Percentiles rank a stretch among this genome's conserved stretches.
These are phyloP conservation scores for Brasenia schreberi DNA, from an alignment of 164 flowering plant genomes.

Conservation along the genomic window DNA sequence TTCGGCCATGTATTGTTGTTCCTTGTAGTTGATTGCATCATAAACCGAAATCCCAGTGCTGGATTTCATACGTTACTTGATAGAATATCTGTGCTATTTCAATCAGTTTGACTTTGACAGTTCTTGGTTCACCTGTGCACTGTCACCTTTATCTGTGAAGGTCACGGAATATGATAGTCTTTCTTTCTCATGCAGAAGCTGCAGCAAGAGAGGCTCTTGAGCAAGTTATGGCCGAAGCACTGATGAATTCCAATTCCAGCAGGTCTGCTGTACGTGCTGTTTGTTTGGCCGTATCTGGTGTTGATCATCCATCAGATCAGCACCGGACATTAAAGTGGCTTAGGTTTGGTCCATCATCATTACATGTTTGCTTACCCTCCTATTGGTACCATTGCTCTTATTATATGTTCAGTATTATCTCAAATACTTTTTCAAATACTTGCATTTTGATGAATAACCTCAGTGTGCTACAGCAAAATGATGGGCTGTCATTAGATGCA, in stretches of 20 bases:
- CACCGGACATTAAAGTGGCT: constrained; percentile 66
- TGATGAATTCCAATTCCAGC: constrained; percentile 41
- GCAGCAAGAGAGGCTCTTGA: constrained; percentile 76
- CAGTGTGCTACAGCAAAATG: too few relatives aligned
- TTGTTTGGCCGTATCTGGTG: constrained; percentile 88
- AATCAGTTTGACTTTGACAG: neutral
- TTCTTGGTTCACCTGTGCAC: neutral
- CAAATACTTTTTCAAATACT: neutral
- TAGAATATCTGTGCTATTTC: neutral
- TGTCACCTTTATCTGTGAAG: neutral
- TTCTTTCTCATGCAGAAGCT: constrained; percentile 29
- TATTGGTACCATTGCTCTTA: neutral
- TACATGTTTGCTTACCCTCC: neutral
- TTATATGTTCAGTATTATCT: neutral
- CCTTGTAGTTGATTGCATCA: neutral
- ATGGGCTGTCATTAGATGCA: too few relatives aligned
- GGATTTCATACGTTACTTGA: too few relatives aligned
- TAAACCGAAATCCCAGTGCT: neutral
- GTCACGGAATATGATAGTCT: neutral
- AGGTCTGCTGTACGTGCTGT: constrained; percentile 69
- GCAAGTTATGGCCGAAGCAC: constrained; percentile 77
- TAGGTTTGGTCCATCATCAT: constrained; percentile 32
- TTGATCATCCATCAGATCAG: constrained; percentile 81
- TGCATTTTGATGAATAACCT: too few relatives aligned
- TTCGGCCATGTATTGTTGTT: neutral